Evolutionary conservation across 345 rosid species (phyloP), one percentile per base, ranked within the genome.

Genomic region (Populus euphratica): DNA sequence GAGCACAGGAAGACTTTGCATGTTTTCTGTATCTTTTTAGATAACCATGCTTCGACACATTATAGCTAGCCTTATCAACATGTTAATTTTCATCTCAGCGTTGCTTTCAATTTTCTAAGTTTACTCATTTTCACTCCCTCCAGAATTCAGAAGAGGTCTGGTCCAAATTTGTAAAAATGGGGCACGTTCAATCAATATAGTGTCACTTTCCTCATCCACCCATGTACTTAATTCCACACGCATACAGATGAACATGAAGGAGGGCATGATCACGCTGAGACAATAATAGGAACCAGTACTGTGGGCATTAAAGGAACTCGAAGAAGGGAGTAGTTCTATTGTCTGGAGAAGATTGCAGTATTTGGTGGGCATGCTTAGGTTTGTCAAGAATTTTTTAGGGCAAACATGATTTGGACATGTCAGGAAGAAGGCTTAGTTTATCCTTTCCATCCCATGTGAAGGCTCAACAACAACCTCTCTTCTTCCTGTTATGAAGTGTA

Each of bases 351-450:
- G 59, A 77, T 79, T 70, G 81, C 68, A 76, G 68, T 8, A 35
- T 74, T 41, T 64, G 78, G 75, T 38, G 68, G 82, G 80, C 88
- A 83, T 31, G 78, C 77, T 76, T 67, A 73, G 83, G 75, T 68
- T 73, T 76, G 73, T 12, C 35, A 78, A 78, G 81, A 81, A 78
- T 80, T 82, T 79, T 78, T 78, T 76, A 73, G 73, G 74, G 75
- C 70, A 82, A 78, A 73, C 82, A 69, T 76, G 82, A 83, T 70
- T 73, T 80, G 81, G 79, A 82, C 81, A 75, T 77, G 85, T 77
- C 83, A 75, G 71, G 70, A 41, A 70, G 69, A 36, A 67, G 78
- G 73, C 29, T 69, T 73, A 44, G 39, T 64, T 64, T 59, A 84
- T 64, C 63, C 13, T 56, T 72, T 69, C 20, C 68, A n/a, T 38